Conservation (phyloP, 31 red algal species). For the Odonthalia washingtoniensis region DNA sequence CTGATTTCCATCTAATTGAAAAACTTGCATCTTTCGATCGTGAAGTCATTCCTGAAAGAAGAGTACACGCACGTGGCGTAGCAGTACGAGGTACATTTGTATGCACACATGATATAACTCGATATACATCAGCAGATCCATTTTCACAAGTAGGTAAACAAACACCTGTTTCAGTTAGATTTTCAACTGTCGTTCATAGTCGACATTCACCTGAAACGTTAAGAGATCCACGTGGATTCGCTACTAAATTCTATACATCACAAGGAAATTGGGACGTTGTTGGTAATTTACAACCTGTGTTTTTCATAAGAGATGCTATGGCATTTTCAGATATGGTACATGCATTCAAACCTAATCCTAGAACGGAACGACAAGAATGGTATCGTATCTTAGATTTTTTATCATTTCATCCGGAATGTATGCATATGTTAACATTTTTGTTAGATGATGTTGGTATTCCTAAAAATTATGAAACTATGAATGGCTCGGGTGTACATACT, state of each 20-base stretch:
- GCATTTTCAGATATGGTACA: conserved; percentile 99
- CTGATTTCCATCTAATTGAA: conserved; percentile 95
- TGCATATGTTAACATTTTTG: conserved; percentile 95
- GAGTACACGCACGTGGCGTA: conserved; percentile 92
- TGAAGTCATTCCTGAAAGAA: conserved; percentile 93
- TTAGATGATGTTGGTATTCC: conserved; percentile 95
- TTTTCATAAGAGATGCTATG: conserved; percentile 98
- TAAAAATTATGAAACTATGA: conserved; percentile 88
- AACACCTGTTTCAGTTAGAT: conserved; percentile 93
- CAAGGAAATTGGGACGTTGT: conserved; percentile 97
- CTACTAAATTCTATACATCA: conserved; percentile 91
- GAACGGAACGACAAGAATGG: conserved; percentile 93
- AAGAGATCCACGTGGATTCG: conserved; percentile 97
- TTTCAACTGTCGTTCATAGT: conserved; percentile 98
- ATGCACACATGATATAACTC: conserved; percentile 83
- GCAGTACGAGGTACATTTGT: conserved; percentile 85
- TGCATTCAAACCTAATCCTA: conserved; percentile 93
- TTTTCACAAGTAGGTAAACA: conserved; percentile 81
- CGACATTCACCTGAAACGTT: conserved; percentile 95
- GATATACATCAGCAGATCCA: conserved; percentile 85
- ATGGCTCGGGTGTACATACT: conserved; percentile 88
- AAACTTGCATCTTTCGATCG: conserved; percentile 98
- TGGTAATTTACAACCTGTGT: conserved; percentile 96
- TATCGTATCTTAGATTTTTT: conserved; percentile 94
- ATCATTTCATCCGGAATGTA: conserved; percentile 84